phyloP scores from a whole-genome alignment of 495 filamentous ascomycete species.

The Aspergillus egyptiacus region DNA sequence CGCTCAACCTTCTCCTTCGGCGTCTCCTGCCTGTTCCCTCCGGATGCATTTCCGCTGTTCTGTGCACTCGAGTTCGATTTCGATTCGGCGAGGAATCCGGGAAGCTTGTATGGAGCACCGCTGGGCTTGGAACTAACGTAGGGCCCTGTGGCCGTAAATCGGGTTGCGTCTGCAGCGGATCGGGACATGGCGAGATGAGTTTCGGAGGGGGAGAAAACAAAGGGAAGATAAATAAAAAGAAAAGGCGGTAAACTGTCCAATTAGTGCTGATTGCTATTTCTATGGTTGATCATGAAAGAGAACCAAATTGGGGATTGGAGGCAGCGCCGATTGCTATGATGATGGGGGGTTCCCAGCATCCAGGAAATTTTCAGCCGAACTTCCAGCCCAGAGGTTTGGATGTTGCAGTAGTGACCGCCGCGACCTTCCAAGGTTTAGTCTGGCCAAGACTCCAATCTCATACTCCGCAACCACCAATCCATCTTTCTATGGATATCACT shows the following conservation, averaged over 20 bases:
- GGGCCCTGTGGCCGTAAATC: slow-evolving; percentile 88
- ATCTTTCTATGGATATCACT: background rate
- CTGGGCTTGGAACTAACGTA: slow-evolving; percentile 70
- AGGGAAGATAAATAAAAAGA: slow-evolving; percentile 2
- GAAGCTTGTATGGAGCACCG: slow-evolving; percentile 35
- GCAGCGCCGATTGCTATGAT: slow-evolving; percentile 9
- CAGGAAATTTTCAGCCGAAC: slow-evolving; percentile 39
- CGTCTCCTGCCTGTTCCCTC: slow-evolving; percentile 54
- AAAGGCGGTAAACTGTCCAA: slow-evolving; percentile 10
- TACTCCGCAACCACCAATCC: background rate
- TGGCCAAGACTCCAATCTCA: slow-evolving; percentile 3
- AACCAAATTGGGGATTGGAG: background rate
- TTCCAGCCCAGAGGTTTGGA: slow-evolving; percentile 5
- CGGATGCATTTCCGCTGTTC: slow-evolving; percentile 27
- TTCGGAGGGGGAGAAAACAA: slow-evolving; percentile 10
- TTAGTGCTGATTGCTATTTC: background rate
- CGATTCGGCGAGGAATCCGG: slow-evolving; percentile 26
- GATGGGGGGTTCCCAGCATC: slow-evolving; percentile 11
- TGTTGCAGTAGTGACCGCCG: slow-evolving; percentile 6
- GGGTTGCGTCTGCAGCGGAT: slow-evolving; percentile 86
- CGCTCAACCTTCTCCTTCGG: slow-evolving; percentile 84
- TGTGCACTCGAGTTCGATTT: slow-evolving; percentile 17
- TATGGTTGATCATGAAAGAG: background rate
- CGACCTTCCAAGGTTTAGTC: slow-evolving; percentile 1
- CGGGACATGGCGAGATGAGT: slow-evolving; percentile 56